These are phyloP conservation scores for Botrytis squamosa DNA, from an alignment of 2,329 filamentous ascomycete species.

Conservation along the genomic window DNA sequence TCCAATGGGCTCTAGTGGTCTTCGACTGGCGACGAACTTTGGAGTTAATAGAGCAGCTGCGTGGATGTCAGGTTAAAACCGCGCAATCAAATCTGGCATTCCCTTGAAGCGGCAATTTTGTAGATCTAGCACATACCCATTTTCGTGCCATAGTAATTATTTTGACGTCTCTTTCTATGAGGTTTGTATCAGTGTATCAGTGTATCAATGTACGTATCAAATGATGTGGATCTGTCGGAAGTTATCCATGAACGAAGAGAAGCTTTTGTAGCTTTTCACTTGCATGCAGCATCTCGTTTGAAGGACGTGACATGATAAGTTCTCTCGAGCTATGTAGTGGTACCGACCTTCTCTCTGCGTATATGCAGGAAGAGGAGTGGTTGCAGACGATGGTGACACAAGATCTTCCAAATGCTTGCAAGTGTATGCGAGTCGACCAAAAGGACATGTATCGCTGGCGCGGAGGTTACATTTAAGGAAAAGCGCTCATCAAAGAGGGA, in stretches of 20 bases:
- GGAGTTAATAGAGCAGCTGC: constrained; percentile 79
- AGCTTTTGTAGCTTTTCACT: neutral
- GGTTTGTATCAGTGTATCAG: constrained; percentile 6
- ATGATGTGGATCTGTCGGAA: constrained; percentile 9
- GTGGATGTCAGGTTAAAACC: constrained; percentile 74
- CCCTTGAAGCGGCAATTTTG: neutral
- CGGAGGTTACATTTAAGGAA: neutral
- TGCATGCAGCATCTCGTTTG: constrained; percentile 11
- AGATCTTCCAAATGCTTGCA: constrained; percentile 19
- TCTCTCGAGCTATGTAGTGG: neutral
- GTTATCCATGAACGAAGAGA: constrained; percentile 15
- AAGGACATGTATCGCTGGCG: neutral
- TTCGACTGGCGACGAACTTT: constrained; percentile 83
- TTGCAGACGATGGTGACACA: constrained; percentile 10
- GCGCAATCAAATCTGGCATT: neutral
- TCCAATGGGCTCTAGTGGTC: constrained; percentile 87
- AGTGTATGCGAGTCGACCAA: constrained; percentile 8
- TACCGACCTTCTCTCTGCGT: neutral
- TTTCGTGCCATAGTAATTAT: neutral
- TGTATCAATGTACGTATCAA: constrained; percentile 7
- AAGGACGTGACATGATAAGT: constrained; percentile 10
- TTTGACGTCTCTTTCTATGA: neutral
- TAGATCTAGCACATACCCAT: constrained; percentile 5
- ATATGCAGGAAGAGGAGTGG: neutral
- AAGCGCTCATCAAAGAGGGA: neutral